Evolutionary conservation across 2,329 filamentous ascomycete genomes (phyloP).

Genomic region (Aspergillus hortae): DNA sequence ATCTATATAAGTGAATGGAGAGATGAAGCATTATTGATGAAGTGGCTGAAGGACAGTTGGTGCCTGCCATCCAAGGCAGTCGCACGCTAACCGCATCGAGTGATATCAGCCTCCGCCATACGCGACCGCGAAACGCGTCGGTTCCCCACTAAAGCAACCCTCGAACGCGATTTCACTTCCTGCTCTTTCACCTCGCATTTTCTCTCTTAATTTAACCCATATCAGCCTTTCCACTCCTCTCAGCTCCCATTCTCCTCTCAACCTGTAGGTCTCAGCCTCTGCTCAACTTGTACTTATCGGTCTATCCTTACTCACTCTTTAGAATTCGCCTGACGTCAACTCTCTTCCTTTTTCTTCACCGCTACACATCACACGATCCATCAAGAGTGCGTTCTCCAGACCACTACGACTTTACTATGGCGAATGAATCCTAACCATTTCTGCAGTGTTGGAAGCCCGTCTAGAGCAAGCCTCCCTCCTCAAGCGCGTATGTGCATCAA

Average conservation of each 20-base stretch:
- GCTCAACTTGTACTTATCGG: neutral
- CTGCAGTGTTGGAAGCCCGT: constrained; percentile 87
- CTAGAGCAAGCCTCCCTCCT: constrained; percentile 89
- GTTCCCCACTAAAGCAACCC: constrained; percentile 23
- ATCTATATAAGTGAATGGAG: no score
- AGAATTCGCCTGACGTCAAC: neutral
- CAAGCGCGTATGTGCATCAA: constrained; percentile 70
- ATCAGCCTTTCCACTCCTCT: constrained; percentile 1
- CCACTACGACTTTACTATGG: neutral
- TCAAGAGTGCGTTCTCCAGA: constrained; percentile 28
- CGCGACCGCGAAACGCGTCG: constrained; percentile 21
- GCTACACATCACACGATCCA: constrained; percentile 14
- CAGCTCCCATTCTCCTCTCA: neutral
- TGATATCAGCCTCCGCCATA: constrained; percentile 30
- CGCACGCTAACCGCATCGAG: constrained; percentile 21
- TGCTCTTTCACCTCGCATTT: constrained; percentile 1
- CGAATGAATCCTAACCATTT: constrained; percentile 9
- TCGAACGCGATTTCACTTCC: constrained; percentile 20
- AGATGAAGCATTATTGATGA: no score
- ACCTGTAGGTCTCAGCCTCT: constrained; percentile 2
- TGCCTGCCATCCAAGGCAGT: constrained; percentile 17
- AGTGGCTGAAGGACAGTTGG: neutral
- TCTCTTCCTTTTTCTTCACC: constrained; percentile 10
- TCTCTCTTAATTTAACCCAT: neutral
- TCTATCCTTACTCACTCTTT: neutral